Evolutionary conservation across 192 early-diverging fungal genomes (phyloP).

Genomic region (Umbelopsis sp.): DNA sequence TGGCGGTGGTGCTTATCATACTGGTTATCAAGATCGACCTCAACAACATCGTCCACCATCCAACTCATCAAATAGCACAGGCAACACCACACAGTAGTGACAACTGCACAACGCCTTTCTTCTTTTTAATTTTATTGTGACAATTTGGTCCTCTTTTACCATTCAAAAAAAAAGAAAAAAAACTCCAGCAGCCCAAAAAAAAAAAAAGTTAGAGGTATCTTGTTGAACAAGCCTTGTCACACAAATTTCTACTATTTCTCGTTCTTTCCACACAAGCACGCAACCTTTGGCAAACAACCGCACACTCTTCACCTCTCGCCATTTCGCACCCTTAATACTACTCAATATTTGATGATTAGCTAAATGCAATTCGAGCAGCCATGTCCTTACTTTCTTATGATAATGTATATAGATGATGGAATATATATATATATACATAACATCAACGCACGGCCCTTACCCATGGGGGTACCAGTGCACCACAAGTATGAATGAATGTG

Average conservation of each 20-base stretch:
- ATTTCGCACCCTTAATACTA: background rate
- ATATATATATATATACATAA: background rate
- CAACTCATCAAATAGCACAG: background rate
- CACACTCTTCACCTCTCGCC: background rate
- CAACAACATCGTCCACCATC: conserved; percentile 2
- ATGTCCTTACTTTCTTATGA: conserved; percentile 11
- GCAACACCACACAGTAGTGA: background rate
- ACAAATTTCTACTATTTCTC: background rate
- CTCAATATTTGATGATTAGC: background rate
- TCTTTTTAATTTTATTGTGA: conserved; percentile 10
- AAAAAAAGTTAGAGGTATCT: background rate
- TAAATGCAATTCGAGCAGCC: background rate
- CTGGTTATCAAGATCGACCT: background rate
- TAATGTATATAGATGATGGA: conserved; percentile 7
- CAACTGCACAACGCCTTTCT: background rate
- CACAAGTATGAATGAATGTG: background rate
- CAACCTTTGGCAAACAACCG: background rate
- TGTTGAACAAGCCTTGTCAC: conserved; percentile 19
- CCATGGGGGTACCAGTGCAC: background rate
- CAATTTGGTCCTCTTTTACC: conserved; percentile 6
- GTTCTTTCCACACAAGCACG: background rate
- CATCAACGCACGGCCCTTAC: conserved; percentile 5
- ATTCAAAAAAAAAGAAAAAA: too few species aligned
- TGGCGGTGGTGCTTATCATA: conserved; percentile 1
- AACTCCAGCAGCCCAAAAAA: too few species aligned